phyloP scores from a whole-genome alignment of 352 stramenopile species.

The Globisporangium cylindrosporum region DNA sequence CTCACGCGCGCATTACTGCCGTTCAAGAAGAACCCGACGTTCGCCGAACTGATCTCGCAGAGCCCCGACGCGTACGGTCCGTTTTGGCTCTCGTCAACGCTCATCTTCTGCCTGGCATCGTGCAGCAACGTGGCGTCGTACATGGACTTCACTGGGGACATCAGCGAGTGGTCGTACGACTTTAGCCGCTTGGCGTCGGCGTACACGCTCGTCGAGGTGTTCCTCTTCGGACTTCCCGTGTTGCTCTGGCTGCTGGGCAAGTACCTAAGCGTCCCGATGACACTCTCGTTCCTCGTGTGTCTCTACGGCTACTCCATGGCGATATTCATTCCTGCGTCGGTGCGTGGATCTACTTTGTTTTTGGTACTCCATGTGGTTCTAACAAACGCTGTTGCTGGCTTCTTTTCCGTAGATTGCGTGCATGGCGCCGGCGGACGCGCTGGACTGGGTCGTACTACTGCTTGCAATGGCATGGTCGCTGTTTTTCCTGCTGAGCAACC shows the following conservation, averaged over 20 bases:
- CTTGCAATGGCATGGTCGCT: conserved; percentile 84
- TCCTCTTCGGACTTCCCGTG: conserved; percentile 67
- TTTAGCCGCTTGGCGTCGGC: conserved; percentile 77
- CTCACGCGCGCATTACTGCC: conserved; percentile 68
- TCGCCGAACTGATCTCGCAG: conserved; percentile 61
- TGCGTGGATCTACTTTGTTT: conserved; percentile 22
- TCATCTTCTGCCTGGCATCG: conserved; percentile 84
- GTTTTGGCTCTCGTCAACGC: conserved; percentile 81
- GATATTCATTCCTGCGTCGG: conserved; percentile 79
- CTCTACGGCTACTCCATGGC: conserved; percentile 83
- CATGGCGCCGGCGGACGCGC: conserved; percentile 61
- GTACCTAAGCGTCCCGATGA: conserved; percentile 73
- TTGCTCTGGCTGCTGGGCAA: conserved; percentile 79
- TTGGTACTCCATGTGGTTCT: neutral
- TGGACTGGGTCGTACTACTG: conserved; percentile 82
- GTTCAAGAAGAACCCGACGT: conserved; percentile 84
- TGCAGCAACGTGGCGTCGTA: conserved; percentile 85
- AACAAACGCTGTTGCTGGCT: neutral
- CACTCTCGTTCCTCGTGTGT: conserved; percentile 79
- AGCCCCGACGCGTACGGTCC: conserved; percentile 78
- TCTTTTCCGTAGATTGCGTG: conserved; percentile 56
- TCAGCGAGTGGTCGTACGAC: conserved; percentile 74
- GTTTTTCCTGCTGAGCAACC: conserved; percentile 78
- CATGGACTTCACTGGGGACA: conserved; percentile 65
- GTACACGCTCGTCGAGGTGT: conserved; percentile 77